Conservation (phyloP, 2,329 filamentous ascomycete genomes). For the Pseudopithomyces maydicus region DNA sequence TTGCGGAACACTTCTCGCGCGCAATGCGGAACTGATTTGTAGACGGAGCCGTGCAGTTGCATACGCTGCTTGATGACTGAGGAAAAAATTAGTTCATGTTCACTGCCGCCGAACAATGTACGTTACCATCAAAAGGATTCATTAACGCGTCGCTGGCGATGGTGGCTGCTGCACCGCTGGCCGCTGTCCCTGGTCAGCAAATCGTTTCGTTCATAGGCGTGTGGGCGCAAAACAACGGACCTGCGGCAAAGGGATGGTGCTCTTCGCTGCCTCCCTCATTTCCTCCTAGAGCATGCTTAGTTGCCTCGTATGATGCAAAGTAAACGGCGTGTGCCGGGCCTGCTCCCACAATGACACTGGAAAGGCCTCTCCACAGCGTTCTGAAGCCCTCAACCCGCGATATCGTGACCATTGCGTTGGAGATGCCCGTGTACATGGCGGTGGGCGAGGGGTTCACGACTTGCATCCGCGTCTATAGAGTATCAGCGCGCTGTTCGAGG, state of each 20-base stretch:
- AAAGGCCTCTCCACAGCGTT: slow-evolving; percentile 94
- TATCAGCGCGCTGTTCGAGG: slow-evolving; percentile 26
- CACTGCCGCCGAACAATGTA: not conserved
- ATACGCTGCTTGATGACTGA: slow-evolving; percentile 98
- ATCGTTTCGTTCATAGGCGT: not conserved
- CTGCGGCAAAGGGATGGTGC: slow-evolving; percentile 91
- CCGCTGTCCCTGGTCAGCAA: slow-evolving; percentile 63
- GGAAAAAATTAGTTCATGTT: slow-evolving; percentile 23
- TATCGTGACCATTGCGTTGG: slow-evolving; percentile 91
- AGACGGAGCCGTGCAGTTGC: slow-evolving; percentile 96
- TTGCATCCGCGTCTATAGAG: slow-evolving; percentile 89
- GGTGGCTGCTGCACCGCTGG: slow-evolving; percentile 91
- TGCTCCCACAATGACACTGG: slow-evolving; percentile 92
- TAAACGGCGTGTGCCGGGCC: slow-evolving; percentile 97
- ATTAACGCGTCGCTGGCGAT: slow-evolving; percentile 98
- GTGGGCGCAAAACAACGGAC: slow-evolving; percentile 54
- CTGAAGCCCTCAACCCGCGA: slow-evolving; percentile 86
- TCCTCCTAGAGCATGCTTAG: slow-evolving; percentile 94
- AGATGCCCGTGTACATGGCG: slow-evolving; percentile 84
- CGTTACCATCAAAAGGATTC: slow-evolving; percentile 96
- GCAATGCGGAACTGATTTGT: slow-evolving; percentile 85
- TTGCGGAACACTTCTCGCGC: slow-evolving; percentile 83
- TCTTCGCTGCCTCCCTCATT: slow-evolving; percentile 84
- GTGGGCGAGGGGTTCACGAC: slow-evolving; percentile 83
- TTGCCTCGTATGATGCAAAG: slow-evolving; percentile 96